Base-by-base conservation (phyloP, 2,329 filamentous ascomycete genomes). In the Alternaria metachromatica region DNA sequence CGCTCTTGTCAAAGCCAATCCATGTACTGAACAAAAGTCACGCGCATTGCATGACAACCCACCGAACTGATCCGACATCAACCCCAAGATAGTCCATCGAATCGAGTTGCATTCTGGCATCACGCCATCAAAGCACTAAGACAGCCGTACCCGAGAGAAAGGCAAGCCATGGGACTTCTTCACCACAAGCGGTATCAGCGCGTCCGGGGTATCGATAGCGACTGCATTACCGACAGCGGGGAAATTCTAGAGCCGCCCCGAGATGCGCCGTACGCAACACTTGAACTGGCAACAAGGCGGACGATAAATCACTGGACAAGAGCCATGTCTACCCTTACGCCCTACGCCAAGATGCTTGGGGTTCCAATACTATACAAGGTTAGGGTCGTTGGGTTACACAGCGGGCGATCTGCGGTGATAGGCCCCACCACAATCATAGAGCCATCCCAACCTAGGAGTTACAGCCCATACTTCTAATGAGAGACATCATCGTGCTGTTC, bases 301-400 rank as follows among this genome's bases (percentile, higher is more conserved):
- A 58, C 55, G 49, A 63, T 46, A 28, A 48, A 53, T 58, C 49
- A 64, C 55, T 58, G 55, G 64, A 62, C 43, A 18, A 21, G 56
- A 53, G 50, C 49, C 61, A 65, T 45, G 55, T 55, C 56, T 60
- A 62, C 45, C 46, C 37, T 25, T 50, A 48, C 49, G 30, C 33
- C 62, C 48, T 58, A 49, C 66, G 72, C 69, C 71, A 69, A 71
- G 68, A 44, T 37, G 28, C 51, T 60, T 70, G 70, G 75, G 76
- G 76, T 66, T 75, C 66, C 45, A 53, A 77, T 78, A 79, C 77
- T 68, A 23, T 54, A 61, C 72, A 72, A 46, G 76, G 76, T 66
- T 72, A 71, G 55, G 66, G 66, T 69, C 74, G 30, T 76, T 50
- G 67, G 26, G 72, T 70, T 58, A 37, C 33, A 73, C 53, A 18